Percentiles rank a stretch among this genome's conserved stretches.
Evolutionary conservation across 768 basidiomycete genomes (phyloP).

Genomic region (Serendipita vermifera): DNA sequence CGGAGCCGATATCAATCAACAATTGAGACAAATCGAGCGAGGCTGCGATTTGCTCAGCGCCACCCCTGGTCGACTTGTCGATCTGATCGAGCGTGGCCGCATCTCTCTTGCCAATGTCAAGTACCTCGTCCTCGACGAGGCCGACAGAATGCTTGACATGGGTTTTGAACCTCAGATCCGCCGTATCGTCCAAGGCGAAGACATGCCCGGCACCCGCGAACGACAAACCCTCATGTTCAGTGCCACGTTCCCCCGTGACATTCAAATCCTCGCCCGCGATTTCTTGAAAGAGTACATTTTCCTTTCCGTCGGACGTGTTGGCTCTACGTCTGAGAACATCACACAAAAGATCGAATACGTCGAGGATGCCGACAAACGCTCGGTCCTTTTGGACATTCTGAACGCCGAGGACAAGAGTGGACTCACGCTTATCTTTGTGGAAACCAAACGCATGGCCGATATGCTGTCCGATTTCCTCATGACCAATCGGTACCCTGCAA

Average conservation of each 20-base stretch:
- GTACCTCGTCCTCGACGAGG: constrained; percentile 97
- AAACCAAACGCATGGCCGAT: constrained; percentile 99
- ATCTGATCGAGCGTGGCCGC: constrained; percentile 93
- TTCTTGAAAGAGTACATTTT: constrained; percentile 99
- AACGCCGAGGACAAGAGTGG: constrained; percentile 56
- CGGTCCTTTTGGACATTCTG: constrained; percentile 87
- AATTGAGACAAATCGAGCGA: constrained; percentile 86
- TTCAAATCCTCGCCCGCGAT: constrained; percentile 90
- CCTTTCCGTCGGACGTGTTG: constrained; percentile 95
- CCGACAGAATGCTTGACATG: constrained; percentile 99
- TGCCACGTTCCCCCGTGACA: constrained; percentile 98
- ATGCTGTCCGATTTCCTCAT: constrained; percentile 94
- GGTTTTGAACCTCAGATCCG: constrained; percentile 99
- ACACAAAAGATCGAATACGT: constrained; percentile 98
- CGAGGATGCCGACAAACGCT: constrained; percentile 93
- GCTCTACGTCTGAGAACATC: constrained; percentile 98
- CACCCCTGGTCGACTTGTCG: constrained; percentile 94
- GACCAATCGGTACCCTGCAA: constrained; percentile 68
- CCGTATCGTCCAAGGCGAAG: constrained; percentile 92
- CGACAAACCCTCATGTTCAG: constrained; percentile 99
- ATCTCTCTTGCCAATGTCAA: constrained; percentile 94
- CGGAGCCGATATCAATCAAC: constrained; percentile 93
- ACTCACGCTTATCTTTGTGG: constrained; percentile 91
- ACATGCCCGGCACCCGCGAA: constrained; percentile 87
- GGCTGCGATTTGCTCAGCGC: constrained; percentile 96